Conservation (phyloP, 306 rosid species). For the Quercus ilex region DNA sequence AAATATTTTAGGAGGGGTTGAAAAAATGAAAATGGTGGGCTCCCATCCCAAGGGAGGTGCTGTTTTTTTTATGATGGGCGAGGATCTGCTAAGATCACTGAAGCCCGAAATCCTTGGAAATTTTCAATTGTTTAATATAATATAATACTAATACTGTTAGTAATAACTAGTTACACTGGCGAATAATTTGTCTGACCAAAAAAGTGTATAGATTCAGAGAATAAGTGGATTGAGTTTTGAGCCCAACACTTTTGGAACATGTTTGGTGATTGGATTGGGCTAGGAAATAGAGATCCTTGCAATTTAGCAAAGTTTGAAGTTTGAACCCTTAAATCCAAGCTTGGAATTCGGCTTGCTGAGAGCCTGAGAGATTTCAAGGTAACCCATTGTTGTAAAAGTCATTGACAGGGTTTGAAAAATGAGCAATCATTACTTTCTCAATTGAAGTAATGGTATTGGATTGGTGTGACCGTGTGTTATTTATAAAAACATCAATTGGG, state of each 20-base stretch:
- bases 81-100: background rate
- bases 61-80: conserved; percentile 9
- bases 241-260: conserved; percentile 49
- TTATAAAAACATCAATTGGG: conserved; percentile 47
- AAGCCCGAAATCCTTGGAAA: no score
- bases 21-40: background rate
- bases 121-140: no score
- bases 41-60: background rate
- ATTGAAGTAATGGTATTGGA: conserved; percentile 33
- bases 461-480: conserved; percentile 26
- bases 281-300: conserved; percentile 46
- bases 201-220: no score
- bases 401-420: conserved; percentile 45
- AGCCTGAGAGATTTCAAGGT: conserved; percentile 31
- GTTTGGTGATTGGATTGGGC: conserved; percentile 47
- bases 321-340: conserved; percentile 49
- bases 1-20: background rate
- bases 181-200: no score
- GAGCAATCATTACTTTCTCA: conserved; percentile 44
- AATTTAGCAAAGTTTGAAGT: conserved; percentile 23
- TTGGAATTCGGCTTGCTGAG: conserved; percentile 36
- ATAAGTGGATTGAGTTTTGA: no score
- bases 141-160: no score
- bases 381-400: conserved; percentile 50
- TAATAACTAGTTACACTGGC: no score